phyloP scores from a whole-genome alignment of 2,329 filamentous ascomycete genomes.

The Hyphodiscus sp. region DNA sequence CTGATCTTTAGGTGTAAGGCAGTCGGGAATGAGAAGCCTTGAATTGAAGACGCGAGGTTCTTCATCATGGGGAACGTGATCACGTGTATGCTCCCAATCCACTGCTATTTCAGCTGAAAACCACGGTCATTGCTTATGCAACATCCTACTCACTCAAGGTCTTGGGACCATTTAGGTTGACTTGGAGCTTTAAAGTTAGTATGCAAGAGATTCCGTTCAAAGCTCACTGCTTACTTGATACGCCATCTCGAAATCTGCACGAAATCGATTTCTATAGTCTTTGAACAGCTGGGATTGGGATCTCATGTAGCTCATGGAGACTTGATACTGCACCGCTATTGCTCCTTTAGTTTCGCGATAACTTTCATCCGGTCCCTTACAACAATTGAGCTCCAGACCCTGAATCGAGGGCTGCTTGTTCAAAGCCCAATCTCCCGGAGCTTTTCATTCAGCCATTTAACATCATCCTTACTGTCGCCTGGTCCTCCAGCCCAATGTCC shows the following conservation, averaged over 20 bases:
- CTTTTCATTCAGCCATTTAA: slow-evolving; percentile 61
- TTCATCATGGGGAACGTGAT: neutral
- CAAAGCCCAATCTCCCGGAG: slow-evolving; percentile 18
- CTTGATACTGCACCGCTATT: neutral
- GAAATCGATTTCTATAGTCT: too few relatives aligned
- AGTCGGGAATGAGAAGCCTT: neutral
- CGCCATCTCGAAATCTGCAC: too few relatives aligned
- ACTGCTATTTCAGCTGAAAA: too few relatives aligned
- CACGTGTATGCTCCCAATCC: neutral
- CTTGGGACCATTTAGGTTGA: too few relatives aligned
- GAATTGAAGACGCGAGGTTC: neutral
- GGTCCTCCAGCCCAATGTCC: slow-evolving; percentile 64
- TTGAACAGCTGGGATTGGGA: neutral
- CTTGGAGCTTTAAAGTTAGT: too few relatives aligned
- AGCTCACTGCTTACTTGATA: neutral
- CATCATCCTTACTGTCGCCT: slow-evolving; percentile 63
- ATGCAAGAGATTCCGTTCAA: too few relatives aligned
- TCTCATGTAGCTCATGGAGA: too few relatives aligned
- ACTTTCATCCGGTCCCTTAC: neutral
- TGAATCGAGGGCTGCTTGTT: neutral
- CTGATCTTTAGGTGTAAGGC: neutral
- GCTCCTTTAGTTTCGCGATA: neutral
- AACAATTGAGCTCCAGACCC: neutral
- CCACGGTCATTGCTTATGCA: neutral
- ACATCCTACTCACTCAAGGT: neutral